Base-by-base conservation (phyloP, 116 monocot species). In the Trichopus zeylanicus region DNA sequence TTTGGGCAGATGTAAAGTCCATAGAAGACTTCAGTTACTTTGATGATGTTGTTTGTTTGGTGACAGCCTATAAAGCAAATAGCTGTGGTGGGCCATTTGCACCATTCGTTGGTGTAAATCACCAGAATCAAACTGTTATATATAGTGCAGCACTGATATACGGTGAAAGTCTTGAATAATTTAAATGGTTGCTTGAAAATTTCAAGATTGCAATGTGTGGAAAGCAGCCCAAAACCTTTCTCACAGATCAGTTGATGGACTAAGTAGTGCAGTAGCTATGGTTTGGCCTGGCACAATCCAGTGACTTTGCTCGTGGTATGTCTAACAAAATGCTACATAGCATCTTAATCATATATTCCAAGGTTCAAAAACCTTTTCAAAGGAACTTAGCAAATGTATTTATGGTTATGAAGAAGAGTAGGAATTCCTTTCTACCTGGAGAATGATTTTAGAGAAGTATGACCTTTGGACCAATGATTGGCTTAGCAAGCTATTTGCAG, bases 41-140 rank as follows among this genome's bases (percentile, higher is more conserved):
- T 55, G 77, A 77, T 69, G 82, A 82, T 73, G 82, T 82, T 29
- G 51, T 82, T 10, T 82, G 82, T 63, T 67, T 82, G 19, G 82
- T 77, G 70, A 73, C 69, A 22, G 70, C 73, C 9, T 77, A 69
- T 51, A 82, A 75, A 59, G 59, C 66, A 59, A 70, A 77, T 63
- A 66, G 70, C 58, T 76, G 76, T 66, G 75, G 81, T 24, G 68
- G 82, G 56, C 82, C 82, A 26, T 67, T 77, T 57, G 70, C 69
- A 19, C 76, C 62, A 55, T 73, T 82, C 28, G 49, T 76, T 38
- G 82, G 82, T 26, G 73, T 82, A 12, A 82, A 82, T 65, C 76
- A 81, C 65, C 81, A 81, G 39, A 81, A 81, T 30, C 81, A 81
- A 69, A 73, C 61, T 42, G 60, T 73, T 48, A 66, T 73, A 9